phyloP scores from a whole-genome alignment of 306 rosid species.

The Geum urbanum region DNA sequence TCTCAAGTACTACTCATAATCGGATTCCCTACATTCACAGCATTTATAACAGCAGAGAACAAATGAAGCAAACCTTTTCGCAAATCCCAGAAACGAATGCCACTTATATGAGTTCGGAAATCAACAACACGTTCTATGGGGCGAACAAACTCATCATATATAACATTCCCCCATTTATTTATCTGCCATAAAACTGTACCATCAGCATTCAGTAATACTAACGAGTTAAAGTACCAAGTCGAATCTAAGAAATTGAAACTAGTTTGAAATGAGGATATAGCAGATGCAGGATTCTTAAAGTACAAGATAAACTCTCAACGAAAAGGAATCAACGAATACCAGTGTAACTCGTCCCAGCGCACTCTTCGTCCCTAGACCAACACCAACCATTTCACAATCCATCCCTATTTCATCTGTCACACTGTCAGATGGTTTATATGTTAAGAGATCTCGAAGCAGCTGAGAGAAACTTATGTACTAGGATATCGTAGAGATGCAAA shows the following conservation, averaged over 20 bases:
- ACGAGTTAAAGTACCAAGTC: constrained; percentile 7
- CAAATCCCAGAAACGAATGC: constrained; percentile 80
- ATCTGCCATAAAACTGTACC: constrained; percentile 52
- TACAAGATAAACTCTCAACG: not conserved
- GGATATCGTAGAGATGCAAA: not conserved
- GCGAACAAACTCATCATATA: constrained; percentile 78
- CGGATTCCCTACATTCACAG: not conserved
- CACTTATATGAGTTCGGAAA: constrained; percentile 83
- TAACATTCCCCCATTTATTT: constrained; percentile 88
- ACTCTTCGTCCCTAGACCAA: constrained; percentile 82
- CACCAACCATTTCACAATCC: constrained; percentile 99
- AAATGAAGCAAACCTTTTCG: constrained; percentile 53
- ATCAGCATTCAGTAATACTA: constrained; percentile 31
- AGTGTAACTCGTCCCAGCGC: constrained; percentile 88
- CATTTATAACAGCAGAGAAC: not conserved
- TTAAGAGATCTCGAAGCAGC: constrained; percentile 18
- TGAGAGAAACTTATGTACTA: not conserved
- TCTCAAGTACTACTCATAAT: constrained; percentile 1
- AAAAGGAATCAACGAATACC: constrained; percentile 47
- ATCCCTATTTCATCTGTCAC: constrained; percentile 80
- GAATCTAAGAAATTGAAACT: not conserved
- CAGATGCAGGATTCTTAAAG: constrained; percentile 4
- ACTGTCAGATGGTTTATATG: constrained; percentile 55
- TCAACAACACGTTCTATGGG: constrained; percentile 82
- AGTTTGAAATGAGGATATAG: not conserved